Base-by-base conservation (phyloP, 352 stramenopile genomes). In the Pythium insidiosum region DNA sequence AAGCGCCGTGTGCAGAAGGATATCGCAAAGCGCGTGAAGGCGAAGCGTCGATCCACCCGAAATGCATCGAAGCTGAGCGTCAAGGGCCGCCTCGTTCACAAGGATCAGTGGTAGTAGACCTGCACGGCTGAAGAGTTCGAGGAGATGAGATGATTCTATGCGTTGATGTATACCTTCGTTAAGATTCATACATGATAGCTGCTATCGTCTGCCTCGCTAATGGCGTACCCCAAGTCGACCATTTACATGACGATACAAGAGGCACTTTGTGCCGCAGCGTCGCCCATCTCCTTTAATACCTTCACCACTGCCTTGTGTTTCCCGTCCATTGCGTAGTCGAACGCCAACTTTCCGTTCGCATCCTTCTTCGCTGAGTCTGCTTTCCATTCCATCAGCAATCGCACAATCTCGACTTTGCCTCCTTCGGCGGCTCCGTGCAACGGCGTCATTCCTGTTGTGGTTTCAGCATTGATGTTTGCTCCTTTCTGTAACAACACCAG, bases 271-370 rank as follows among this genome's bases (percentile, higher is more conserved):
- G 80, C 78, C 18, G 80, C 78, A 11, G 83, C 81, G 50, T 97
- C 88, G 21, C 88, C 88, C 69, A 95, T 91, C 61, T 97, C 88
- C 71, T 96, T 96, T 50, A 95, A 63, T 36, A 89, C 81, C 64
- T 96, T 95, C 49, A 93, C 71, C 21, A 95, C 82, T 33, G 80
- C 76, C 51, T 93, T 96, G 68, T 97, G 85, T 43, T 97, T 95
- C 48, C 86, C 84, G 43, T 88, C 84, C 66, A 95, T 90, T 20
- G 88, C 88, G 45, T 96, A 87, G 50, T 97, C 87, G 49, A 94
- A 97, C 23, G 88, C 63, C 19, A 92, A 82, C 54, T 97, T 97
- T 18, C 79, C 88, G 41, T 93, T 91, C 10, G 76, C 61, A 54
- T 97, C 88, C 50, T 94, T 92, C 58, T 89, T 86, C 33, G 68